Percentiles rank a stretch among this genome's conserved stretches.
phyloP scores from a whole-genome alignment of 2,329 filamentous ascomycete species.

The Talaromyces islandicus region DNA sequence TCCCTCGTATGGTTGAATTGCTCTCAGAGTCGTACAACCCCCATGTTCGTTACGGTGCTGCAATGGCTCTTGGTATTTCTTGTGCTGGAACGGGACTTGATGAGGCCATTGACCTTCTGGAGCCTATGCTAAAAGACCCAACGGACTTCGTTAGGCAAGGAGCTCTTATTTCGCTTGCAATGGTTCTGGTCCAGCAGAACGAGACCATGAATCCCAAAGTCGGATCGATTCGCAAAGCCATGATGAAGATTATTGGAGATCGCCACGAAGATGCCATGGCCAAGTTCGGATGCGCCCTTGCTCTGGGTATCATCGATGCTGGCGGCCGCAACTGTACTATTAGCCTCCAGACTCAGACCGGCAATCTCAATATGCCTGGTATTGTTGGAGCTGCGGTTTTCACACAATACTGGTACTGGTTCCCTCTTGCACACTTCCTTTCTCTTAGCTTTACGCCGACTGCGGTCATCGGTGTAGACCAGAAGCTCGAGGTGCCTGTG shows the following conservation, averaged over 20 bases:
- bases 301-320: constrained; percentile 94
- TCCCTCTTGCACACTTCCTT: constrained; percentile 96
- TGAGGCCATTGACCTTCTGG: constrained; percentile 91
- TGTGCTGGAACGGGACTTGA: constrained; percentile 94
- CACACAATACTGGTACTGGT: constrained; percentile 99
- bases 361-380: constrained; percentile 96
- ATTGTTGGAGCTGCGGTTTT: constrained; percentile 98
- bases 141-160: constrained; percentile 98
- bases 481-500: constrained; percentile 84
- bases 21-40: constrained; percentile 98
- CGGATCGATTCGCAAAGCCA: constrained; percentile 78
- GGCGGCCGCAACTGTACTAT: constrained; percentile 98
- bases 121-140: constrained; percentile 99
- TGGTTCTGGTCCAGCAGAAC: constrained; percentile 99
- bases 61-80: constrained; percentile 96
- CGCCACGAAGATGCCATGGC: constrained; percentile 99
- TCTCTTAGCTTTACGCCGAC: constrained; percentile 96
- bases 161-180: constrained; percentile 84
- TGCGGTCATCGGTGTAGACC: constrained; percentile 88
- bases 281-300: constrained; percentile 92
- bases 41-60: constrained; percentile 93
- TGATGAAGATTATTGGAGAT: constrained; percentile 90
- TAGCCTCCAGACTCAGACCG: constrained; percentile 92
- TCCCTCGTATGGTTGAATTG: constrained; percentile 97
- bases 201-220: constrained; percentile 99